Percentiles rank a stretch among this genome's conserved stretches.
phyloP scores from a whole-genome alignment of 176 grass and related monocot genomes.

The Puya raimondii region DNA sequence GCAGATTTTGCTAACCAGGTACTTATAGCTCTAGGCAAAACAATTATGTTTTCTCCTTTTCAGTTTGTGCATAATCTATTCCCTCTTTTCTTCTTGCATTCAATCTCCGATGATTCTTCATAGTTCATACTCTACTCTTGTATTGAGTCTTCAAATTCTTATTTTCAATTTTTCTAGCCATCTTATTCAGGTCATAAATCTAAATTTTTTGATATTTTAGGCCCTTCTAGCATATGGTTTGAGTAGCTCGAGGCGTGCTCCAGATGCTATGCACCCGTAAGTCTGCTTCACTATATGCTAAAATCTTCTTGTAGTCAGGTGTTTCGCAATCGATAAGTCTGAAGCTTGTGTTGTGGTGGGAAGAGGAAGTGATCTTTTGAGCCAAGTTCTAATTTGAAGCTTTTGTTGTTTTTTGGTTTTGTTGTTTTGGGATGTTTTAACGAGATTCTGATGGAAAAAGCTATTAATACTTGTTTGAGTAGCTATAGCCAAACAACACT shows the following conservation, averaged over 20 bases:
- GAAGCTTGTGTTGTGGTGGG: too few relatives aligned
- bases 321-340: background rate
- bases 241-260: slow-evolving; percentile 86
- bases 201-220: slow-evolving; percentile 31
- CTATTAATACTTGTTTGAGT: too few relatives aligned
- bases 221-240: slow-evolving; percentile 95
- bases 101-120: background rate
- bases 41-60: too few relatives aligned
- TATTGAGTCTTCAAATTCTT: background rate
- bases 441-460: too few relatives aligned
- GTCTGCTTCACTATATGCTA: slow-evolving; percentile 21
- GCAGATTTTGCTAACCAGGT: slow-evolving; percentile 96
- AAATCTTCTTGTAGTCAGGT: background rate
- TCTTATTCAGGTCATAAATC: slow-evolving; percentile 4
- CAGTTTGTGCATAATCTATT: background rate
- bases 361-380: too few relatives aligned
- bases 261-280: slow-evolving; percentile 94
- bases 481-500: too few relatives aligned
- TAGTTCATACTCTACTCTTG: background rate
- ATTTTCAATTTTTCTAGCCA: background rate
- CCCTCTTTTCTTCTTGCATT: background rate
- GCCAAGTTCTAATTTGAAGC: too few relatives aligned
- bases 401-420: too few relatives aligned
- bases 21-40: slow-evolving; percentile 13
- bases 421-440: too few relatives aligned